Base-by-base conservation (phyloP, 2,329 filamentous ascomycete species). In the Colletotrichum theobromicola region DNA sequence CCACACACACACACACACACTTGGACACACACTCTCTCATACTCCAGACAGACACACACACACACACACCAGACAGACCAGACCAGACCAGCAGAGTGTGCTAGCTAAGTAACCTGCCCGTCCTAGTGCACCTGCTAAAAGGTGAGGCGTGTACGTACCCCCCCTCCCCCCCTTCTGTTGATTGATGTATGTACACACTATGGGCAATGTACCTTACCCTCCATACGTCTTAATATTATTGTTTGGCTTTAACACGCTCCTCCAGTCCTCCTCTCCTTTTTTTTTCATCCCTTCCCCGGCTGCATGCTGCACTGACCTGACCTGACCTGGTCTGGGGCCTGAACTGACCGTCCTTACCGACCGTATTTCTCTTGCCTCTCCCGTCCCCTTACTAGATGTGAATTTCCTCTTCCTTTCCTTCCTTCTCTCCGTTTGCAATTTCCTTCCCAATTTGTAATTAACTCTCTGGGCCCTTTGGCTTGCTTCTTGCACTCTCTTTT, bases 201-300 rank as follows among this genome's bases (percentile, higher is more conserved):
- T 62, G 61, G 34, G 70, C 65, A 71, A 57, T 63, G 30, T 72
- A 61, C 68, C 70, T 53, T 67, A 62, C 68, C 72, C 57, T 72
- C 68, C 62, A 66, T 75, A 67, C 68, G 57, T 65, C 62, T 72
- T 64, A 73, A 67, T 67, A 72, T 75, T 75, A 67, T 72, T 75
- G 72, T 75, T 74, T 72, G 69, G 72, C 72, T 75, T 75, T 67
- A 75, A 75, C 72, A 62, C 67, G 63, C 72, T 75, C 72, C 72
- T 75, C 72, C 72, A 63, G 72, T 75, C 68, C 72, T 57, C 26
- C 57, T 60, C 57, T 60, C 28, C 42, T 63, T 70, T 70, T 73
- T 46, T 74, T 50, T 70, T 34, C 70, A 72, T 71, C 72, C 72
- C 58, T 75, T 71, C 72, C 68, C 72, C 53, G 72, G 62, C 72